Conservation (phyloP, 2,329 filamentous ascomycete genomes). For the Colletotrichum chlorophyti region DNA sequence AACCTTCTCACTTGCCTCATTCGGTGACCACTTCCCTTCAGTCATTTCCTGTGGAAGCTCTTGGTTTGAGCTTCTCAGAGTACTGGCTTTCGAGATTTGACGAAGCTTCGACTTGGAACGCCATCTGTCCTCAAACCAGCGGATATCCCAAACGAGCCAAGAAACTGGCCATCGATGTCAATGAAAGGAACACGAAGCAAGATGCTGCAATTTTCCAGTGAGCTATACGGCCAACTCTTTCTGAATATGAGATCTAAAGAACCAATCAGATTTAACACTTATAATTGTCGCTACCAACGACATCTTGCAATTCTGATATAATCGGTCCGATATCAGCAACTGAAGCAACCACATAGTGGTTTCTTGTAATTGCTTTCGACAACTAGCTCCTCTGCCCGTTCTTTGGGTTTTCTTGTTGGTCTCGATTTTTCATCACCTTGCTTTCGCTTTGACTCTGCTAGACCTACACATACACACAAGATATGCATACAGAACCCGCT, state of each 20-base stretch:
- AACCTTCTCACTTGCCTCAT: background rate
- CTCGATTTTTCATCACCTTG: background rate
- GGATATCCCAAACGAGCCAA: background rate
- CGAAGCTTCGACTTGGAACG: too few species aligned
- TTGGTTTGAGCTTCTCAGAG: background rate
- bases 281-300: background rate
- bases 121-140: background rate
- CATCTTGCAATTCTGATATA: slow-evolving; percentile 2
- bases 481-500: background rate
- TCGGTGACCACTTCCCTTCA: too few species aligned
- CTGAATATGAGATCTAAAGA: background rate
- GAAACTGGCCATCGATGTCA: background rate
- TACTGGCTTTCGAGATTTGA: too few species aligned
- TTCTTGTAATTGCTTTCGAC: too few species aligned
- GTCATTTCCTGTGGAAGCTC: background rate
- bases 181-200: background rate
- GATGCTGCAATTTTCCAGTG: slow-evolving; percentile 14
- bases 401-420: too few species aligned
- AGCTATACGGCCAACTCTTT: background rate
- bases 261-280: background rate
- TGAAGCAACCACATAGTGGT: background rate
- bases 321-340: background rate
- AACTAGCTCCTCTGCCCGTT: too few species aligned
- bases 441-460: too few species aligned
- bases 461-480: background rate